A percentile compares a stretch with the other conserved stretches of the same genome.
phyloP scores from a whole-genome alignment of 768 basidiomycete genomes.

The Termitomyces bulborhizus region DNA sequence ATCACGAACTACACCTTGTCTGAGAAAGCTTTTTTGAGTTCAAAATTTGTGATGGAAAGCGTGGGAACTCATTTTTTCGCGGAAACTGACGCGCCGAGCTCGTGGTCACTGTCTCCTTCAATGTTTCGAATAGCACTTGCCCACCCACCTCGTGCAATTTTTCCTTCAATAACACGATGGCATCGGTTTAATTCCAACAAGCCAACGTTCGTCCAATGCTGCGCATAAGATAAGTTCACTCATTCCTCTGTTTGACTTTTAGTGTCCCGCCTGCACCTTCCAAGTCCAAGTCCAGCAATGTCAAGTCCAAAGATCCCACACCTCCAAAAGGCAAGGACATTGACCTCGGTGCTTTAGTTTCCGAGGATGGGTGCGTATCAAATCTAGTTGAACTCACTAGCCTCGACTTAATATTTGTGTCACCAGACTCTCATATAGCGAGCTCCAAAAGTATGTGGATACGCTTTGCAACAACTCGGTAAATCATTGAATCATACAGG shows the following conservation, averaged over 20 bases:
- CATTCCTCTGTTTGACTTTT: background rate
- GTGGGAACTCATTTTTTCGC: conserved; percentile 12
- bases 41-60: background rate
- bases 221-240: background rate
- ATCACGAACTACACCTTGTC: conserved; percentile 1
- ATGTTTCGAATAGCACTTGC: conserved; percentile 15
- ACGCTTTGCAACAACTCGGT: background rate
- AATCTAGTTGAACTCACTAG: background rate
- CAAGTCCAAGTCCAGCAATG: background rate
- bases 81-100: conserved; percentile 3
- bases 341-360: background rate
- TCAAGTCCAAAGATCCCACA: background rate
- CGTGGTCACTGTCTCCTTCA: background rate
- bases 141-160: conserved; percentile 7
- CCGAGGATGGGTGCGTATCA: conserved; percentile 5
- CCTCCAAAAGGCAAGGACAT: background rate
- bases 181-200: conserved; percentile 5
- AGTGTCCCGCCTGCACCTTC: conserved; percentile 1
- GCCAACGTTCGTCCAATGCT: conserved; percentile 3
- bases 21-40: background rate
- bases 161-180: conserved; percentile 13
- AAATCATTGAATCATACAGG: background rate
- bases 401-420: background rate
- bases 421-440: background rate
- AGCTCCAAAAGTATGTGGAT: conserved; percentile 4